Evolutionary conservation across 2,329 filamentous ascomycete species (phyloP), one percentile per base, ranked within the genome.

Genomic region (Trichoderma pleuroti): DNA sequence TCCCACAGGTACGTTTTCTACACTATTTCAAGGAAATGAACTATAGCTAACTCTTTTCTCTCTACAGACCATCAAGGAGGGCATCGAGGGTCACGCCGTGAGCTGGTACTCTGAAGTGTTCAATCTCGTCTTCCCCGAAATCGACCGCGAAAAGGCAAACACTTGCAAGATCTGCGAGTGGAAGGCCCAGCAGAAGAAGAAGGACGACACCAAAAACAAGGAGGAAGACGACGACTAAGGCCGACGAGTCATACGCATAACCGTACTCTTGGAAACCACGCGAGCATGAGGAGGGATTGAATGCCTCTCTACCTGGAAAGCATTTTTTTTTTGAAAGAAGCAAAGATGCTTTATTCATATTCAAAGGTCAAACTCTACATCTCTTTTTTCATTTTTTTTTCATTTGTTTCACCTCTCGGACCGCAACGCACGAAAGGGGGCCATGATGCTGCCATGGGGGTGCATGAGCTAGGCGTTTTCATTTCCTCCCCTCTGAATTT

Each of bases 101-200:
- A 90, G 88, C 77, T 99, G 96, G 96, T 99, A 98, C 84, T 87
- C 87, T 8, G 94, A 99, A 75, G 93, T 99, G 64, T 98, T 98
- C 80, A 88, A 95, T 73, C 86, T 97, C 72, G 90, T 98, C 75
- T 99, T 99, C 85, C 90, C 93, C 46, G 85, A 92, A 74, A 81
- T 98, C 21, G 92, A 98, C 81, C 86, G 84, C 72, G 86, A 91
- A 54, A 82, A 88, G 72, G 93, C 92, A 72, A 96, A 92, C 80
- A 87, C 86, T 74, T 96, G 93, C 89, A 91, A 91, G 78, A 82
- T 85, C 60, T 82, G 82, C 77, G 84, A 86, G 75, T 83, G 81
- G 82, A 86, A 88, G 74, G 78, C 82, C 59, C 78, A 83, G 61
- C 80, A 82, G 61, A 78, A 82, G 61, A 78, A 81, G 71, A 75